Evolutionary conservation across 1,139 yeast species (phyloP), one percentile per base, ranked within the genome.

Genomic region (Candida glucosophila): DNA sequence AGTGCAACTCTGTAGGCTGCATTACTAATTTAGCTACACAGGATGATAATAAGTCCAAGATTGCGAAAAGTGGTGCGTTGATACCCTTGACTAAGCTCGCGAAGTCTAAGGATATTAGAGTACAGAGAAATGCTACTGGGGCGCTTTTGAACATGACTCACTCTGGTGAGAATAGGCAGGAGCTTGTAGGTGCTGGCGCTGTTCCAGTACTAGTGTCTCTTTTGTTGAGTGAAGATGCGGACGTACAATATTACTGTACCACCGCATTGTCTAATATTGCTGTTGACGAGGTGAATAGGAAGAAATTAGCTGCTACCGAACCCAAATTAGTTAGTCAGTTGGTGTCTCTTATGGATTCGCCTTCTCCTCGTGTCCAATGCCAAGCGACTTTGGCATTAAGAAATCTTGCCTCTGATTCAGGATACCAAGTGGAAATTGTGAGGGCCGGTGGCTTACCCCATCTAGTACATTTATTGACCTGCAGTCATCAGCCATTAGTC

Each of bases 1-100:
- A 92, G 56, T 90, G 99, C 55, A 90, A 90, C 49, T 98, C 99
- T 4, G 98, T 92, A 30, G 99, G 99, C 6, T 92, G 98, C 52
- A 88, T 90, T 50, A 90, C 99, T 19, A 90, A 90, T 51, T 71
- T 90, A 53, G 98, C 98, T 9, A 90, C 98, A n/a, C 95, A 85
- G 55, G 98, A 90, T 55, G 95, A 86, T 45, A 92, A 90, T 58
- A 90, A 90, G 55, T 77, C 92, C 26, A 86, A 85, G 51, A 90
- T 90, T 44, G 98, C 99, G 14, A 79, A 88, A 29, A 78, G 93
- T 20, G 99, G 98, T n/a, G 98, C 98, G 1, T 66, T 90, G 30
- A 77, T 83, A 22, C 98, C 98, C 5, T 68, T 90, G 44, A 88
- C 97, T 1, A 85, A 85, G 52, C 68, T 90, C 37, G 98, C 98